Evolutionary conservation across 176 grass and related monocot species (phyloP).

Genomic region (Zea mays): DNA sequence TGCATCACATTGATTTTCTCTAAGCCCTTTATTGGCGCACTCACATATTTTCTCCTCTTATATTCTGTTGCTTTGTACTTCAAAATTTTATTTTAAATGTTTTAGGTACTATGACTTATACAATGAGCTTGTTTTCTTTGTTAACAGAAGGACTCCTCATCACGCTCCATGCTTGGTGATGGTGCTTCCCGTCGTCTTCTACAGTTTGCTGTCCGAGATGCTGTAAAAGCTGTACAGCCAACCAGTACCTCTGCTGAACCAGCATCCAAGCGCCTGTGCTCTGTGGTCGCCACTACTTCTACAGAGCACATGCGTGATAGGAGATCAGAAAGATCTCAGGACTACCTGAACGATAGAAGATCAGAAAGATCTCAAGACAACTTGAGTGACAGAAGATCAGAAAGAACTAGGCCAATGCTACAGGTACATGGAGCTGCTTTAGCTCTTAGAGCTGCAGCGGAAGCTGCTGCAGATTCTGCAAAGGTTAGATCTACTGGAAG

Average conservation of each 20-base stretch:
- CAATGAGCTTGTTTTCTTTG: slow-evolving; percentile 25
- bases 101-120: slow-evolving; percentile 23
- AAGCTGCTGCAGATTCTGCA: slow-evolving; percentile 72
- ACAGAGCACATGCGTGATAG: slow-evolving; percentile 44
- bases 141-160: slow-evolving; percentile 59
- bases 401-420: slow-evolving; percentile 56
- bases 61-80: neutral
- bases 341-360: slow-evolving; percentile 33
- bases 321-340: slow-evolving; percentile 53
- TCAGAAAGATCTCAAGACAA: slow-evolving; percentile 46
- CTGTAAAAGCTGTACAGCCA: slow-evolving; percentile 77
- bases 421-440: slow-evolving; percentile 63
- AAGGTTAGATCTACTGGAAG: slow-evolving; percentile 72
- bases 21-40: slow-evolving; percentile 5
- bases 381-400: slow-evolving; percentile 44
- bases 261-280: slow-evolving; percentile 70
- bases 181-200: slow-evolving; percentile 80
- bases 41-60: slow-evolving; percentile 21
- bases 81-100: neutral
- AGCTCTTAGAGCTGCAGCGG: slow-evolving; percentile 72
- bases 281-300: slow-evolving; percentile 66
- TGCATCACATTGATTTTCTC: slow-evolving; percentile 6
- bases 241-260: slow-evolving; percentile 47
- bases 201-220: slow-evolving; percentile 91
- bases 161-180: slow-evolving; percentile 55